Percentiles rank a stretch among this genome's conserved stretches.
phyloP scores from a whole-genome alignment of 495 filamentous ascomycete species.

The Mytilinidion resinicola region DNA sequence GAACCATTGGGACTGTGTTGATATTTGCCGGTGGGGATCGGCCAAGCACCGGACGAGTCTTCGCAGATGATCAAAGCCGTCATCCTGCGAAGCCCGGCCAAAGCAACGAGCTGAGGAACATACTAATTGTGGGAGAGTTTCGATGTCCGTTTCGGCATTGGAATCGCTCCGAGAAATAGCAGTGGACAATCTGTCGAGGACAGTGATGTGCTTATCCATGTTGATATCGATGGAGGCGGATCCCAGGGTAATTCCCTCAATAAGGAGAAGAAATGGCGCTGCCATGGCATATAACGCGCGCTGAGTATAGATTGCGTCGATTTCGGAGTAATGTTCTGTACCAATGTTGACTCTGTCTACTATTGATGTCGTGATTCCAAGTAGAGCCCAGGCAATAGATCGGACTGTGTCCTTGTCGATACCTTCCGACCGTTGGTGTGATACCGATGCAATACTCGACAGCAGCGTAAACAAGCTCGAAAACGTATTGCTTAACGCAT shows the following conservation, averaged over 20 bases:
- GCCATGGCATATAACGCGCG: constrained; percentile 15
- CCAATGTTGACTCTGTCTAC: no score
- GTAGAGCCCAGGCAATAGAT: constrained; percentile 11
- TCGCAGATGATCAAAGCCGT: constrained; percentile 23
- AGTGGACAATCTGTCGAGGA: constrained; percentile 6
- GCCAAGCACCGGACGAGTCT: constrained; percentile 5
- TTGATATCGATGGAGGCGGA: background rate
- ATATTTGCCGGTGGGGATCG: background rate
- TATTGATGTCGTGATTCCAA: no score
- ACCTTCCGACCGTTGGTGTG: background rate
- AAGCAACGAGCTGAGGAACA: constrained; percentile 13
- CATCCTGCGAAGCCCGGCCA: constrained; percentile 15
- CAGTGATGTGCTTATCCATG: background rate
- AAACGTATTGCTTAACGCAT: constrained; percentile 24
- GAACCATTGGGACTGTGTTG: constrained; percentile 15
- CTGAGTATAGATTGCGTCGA: constrained; percentile 7
- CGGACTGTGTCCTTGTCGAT: background rate
- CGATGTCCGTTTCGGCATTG: background rate
- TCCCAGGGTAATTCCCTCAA: constrained; percentile 10
- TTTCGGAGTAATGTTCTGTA: constrained; percentile 2
- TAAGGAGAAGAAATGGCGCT: constrained; percentile 11
- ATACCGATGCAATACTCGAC: constrained; percentile 11
- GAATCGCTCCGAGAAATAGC: constrained; percentile 4
- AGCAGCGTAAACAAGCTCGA: constrained; percentile 22
- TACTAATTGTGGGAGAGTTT: constrained; percentile 16